Evolutionary conservation across 2,329 filamentous ascomycete species (phyloP).

Genomic region (Botrytis fabae): DNA sequence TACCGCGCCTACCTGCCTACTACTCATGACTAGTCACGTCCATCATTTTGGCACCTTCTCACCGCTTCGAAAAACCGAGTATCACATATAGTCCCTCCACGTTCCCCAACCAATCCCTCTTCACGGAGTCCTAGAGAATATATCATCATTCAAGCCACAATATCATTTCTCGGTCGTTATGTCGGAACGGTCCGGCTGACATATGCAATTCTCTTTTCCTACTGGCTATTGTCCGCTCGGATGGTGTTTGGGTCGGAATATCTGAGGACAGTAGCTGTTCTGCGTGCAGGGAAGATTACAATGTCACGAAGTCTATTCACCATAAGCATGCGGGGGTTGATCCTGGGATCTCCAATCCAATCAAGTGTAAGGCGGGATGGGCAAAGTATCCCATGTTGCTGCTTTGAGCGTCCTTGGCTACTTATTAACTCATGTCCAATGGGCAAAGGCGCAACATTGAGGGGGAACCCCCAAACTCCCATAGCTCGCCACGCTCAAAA

Average conservation of each 20-base stretch:
- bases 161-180: constrained; percentile 4
- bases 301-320: constrained; percentile 7
- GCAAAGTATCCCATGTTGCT: not conserved
- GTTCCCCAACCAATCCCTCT: not conserved
- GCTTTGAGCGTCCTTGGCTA: not conserved
- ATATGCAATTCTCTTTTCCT: constrained; percentile 1
- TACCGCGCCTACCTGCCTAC: not conserved
- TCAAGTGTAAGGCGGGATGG: not conserved
- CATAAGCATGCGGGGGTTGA: not conserved
- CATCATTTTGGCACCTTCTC: not conserved
- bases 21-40: not conserved
- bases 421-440: not conserved
- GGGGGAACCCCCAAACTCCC: not conserved
- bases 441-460: not conserved
- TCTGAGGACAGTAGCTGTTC: not conserved
- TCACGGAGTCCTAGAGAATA: not conserved
- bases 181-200: constrained; percentile 23
- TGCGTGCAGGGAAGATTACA: not conserved
- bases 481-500: not conserved
- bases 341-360: not conserved
- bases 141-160: constrained; percentile 11
- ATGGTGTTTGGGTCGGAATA: not conserved
- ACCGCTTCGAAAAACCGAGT: not conserved
- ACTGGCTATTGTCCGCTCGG: not conserved
- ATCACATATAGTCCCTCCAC: not conserved